Evolutionary conservation across 148 eudicot genomes (phyloP), one percentile per base, ranked within the genome.

Genomic region (Suaeda aralocaspica): DNA sequence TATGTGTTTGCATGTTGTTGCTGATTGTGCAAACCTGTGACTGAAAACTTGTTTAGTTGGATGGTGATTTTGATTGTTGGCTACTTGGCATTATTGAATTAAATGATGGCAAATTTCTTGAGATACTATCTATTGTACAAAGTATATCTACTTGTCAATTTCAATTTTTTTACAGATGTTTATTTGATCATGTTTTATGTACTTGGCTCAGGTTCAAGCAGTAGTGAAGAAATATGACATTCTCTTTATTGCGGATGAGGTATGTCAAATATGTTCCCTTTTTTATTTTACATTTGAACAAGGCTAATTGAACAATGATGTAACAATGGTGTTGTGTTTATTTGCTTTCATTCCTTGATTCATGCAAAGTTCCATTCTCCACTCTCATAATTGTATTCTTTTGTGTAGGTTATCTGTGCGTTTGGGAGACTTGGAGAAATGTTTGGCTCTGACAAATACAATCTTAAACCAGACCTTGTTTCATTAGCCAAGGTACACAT

Each of bases 391-490:
- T 28, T 65, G 11, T 63, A 52, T 59, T 26, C 57, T 59, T 36
- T 55, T 1, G n/a, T 81, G 65, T 75, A 89, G 95, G 95, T 94
- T 1, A 86, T 94, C 53, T 91, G 98, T 78, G 98, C 86, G 42
- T 94, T 94, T 83, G 98, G 98, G 75, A 91, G 98, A 86, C 97
- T 94, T 46, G 98, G 98, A 2, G 81, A 92, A 67, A 89, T 87
- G 97, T 94, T 84, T 73, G 98, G 98, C 59, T 87, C 86, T 77
- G 98, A 94, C 67, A 91, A 87, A 80, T 94, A 84, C 81, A 85
- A 88, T 74, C 84, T 94, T 70, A 91, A 91, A 77, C 98, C 98
- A 15, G 97, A 94, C 79, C 97, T 94, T 71, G 98, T 94, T 63
- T 79, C 98, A 31, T 3, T 94, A 50, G 98, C 98, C 26, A 94